Base-by-base conservation (phyloP, 192 early-diverging fungal species). In the Backusella macrospora region DNA sequence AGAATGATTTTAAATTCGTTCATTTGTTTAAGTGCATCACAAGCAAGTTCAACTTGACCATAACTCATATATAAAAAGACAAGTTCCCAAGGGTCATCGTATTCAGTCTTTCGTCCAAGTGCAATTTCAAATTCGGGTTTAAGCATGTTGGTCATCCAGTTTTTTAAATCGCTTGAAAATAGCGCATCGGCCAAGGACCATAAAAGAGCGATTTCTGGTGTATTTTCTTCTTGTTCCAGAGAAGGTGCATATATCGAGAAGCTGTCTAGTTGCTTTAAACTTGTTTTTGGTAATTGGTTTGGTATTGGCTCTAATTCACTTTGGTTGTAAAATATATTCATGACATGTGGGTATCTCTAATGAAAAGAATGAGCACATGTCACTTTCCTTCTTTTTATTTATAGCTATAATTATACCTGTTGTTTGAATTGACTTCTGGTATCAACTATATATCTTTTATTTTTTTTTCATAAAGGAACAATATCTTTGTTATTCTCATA, bases 331-430 rank as follows among this genome's bases (percentile, higher is more conserved):
- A 59, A 59, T 7, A 59, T 5, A 1, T 59, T 59, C 52, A 59
- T 59, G 21, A 59, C 52, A 12, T 59, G 52, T 59, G 52, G 18
- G 12, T 59, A 59, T 59, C 52, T 23, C 52, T 59, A 59, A 34
- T 34, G 29, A 34, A 34, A 34, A n/a, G n/a, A n/a, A n/a, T n/a
- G n/a, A n/a, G n/a, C n/a, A n/a, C n/a, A n/a, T n/a, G n/a, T n/a
- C n/a, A n/a, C 26, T 59, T 23, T 26, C 3, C 26, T 49, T 13
- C 5, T 4, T 12, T 59, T 21, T 59, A 12, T 26, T 59, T 26
- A 26, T 3, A 43, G 10, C 3, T 59, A 13, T 26, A 26, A 8
- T 10, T 12, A 23, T 59, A 59, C 52, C 21, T 59, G 52, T 13
- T 59, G 52, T 14, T 59, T 59, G 26, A 23, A 59, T 18, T 59